These are phyloP conservation scores for Agapanthus africanus DNA, from an alignment of 106 monocot species.

Conservation along the genomic window DNA sequence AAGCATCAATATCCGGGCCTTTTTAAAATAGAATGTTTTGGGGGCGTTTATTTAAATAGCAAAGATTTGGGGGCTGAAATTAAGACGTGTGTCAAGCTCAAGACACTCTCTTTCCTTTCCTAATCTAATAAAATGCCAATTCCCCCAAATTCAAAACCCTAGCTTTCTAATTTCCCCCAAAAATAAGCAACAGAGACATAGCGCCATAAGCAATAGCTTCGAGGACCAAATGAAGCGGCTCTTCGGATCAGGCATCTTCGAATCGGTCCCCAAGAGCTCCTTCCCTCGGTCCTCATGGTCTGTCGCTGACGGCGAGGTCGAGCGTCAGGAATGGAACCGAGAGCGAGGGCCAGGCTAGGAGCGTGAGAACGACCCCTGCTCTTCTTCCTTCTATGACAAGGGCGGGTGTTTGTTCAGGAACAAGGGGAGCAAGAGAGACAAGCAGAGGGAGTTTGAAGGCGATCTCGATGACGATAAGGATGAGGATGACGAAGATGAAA, in stretches of 20 bases:
- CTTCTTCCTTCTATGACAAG: conserved; percentile 40
- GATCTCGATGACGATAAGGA: conserved; percentile 21
- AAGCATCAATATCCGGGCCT: no score
- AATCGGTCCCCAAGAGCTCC: conserved; percentile 56
- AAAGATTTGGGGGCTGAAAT: no score
- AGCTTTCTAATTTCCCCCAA: no score
- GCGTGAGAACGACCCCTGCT: conserved; percentile 55
- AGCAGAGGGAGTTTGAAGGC: conserved; percentile 15
- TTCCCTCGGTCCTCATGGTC: conserved; percentile 85
- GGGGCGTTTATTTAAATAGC: no score
- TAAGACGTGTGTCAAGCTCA: no score
- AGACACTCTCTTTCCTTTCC: no score
- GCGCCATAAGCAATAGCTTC: conserved; percentile 52
- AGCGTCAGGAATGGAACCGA: conserved; percentile 70
- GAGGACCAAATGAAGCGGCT: conserved; percentile 78
- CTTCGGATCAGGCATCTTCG: conserved; percentile 79
- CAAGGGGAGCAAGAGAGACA: conserved; percentile 8
- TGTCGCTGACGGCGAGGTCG: conserved; percentile 78
- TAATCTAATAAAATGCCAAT: no score
- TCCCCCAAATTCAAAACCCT: no score
- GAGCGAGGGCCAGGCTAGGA: conserved; percentile 29
- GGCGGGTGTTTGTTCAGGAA: conserved; percentile 9
- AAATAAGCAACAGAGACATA: no score
- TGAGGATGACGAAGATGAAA: conserved; percentile 11
- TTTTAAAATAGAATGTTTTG: no score